Conservation (phyloP, 2,329 filamentous ascomycete species). For the Neobulgaria alba region DNA sequence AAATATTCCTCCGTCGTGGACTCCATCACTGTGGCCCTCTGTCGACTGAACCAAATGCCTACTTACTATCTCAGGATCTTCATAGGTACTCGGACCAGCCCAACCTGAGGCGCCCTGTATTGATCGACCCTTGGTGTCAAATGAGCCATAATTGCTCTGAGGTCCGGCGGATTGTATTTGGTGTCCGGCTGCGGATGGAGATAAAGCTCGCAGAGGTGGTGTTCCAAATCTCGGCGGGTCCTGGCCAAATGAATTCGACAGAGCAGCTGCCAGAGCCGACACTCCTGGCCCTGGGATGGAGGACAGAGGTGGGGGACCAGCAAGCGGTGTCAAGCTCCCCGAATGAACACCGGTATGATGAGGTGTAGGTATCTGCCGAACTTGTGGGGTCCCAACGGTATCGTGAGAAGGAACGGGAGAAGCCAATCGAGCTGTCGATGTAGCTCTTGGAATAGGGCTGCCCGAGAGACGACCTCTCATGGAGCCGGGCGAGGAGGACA, state of each 20-base stretch:
- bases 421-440: slow-evolving; percentile 52
- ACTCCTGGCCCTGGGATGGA: slow-evolving; percentile 69
- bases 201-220: slow-evolving; percentile 47
- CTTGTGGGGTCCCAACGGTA: slow-evolving; percentile 36
- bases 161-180: slow-evolving; percentile 32
- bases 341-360: slow-evolving; percentile 32
- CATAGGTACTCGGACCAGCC: slow-evolving; percentile 53
- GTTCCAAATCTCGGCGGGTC: slow-evolving; percentile 64
- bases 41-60: slow-evolving; percentile 76
- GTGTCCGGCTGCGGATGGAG: slow-evolving; percentile 44
- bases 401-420: slow-evolving; percentile 42
- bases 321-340: slow-evolving; percentile 51
- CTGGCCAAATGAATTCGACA: slow-evolving; percentile 64
- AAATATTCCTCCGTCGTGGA: slow-evolving; percentile 17
- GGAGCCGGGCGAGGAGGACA: slow-evolving; percentile 42
- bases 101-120: slow-evolving; percentile 33
- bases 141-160: slow-evolving; percentile 76
- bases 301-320: slow-evolving; percentile 46
- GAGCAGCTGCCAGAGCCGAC: slow-evolving; percentile 81
- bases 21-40: slow-evolving; percentile 27
- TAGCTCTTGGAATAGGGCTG: slow-evolving; percentile 47
- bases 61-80: slow-evolving; percentile 86
- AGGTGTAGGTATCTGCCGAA: slow-evolving; percentile 40
- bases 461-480: slow-evolving; percentile 27
- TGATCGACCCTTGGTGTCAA: slow-evolving; percentile 53